Evolutionary conservation across 2,329 filamentous ascomycete genomes (phyloP).

Genomic region (Ceratocystis smalleyi): DNA sequence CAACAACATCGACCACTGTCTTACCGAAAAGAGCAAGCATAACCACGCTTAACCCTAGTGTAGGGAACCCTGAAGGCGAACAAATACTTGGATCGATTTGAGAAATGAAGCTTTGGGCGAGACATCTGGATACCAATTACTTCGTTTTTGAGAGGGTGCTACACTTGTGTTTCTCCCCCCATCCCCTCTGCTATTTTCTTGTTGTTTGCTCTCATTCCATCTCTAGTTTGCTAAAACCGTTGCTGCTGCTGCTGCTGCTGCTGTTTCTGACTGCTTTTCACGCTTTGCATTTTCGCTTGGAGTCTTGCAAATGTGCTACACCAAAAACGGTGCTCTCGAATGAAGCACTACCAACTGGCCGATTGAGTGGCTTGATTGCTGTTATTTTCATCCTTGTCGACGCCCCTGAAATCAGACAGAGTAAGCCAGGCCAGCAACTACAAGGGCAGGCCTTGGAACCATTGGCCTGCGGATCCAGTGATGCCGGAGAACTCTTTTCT

Average conservation of each 20-base stretch:
- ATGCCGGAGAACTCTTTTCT: conserved; percentile 12
- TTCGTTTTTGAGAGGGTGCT: background rate
- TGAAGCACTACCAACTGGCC: conserved; percentile 3
- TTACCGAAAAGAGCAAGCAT: background rate
- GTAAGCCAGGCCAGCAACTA: background rate
- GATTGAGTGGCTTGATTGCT: background rate
- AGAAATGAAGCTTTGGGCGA: background rate
- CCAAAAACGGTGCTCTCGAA: conserved; percentile 3
- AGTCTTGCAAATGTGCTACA: conserved; percentile 4
- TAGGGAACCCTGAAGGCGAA: background rate
- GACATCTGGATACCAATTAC: background rate
- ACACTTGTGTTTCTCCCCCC: background rate
- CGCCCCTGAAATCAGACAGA: conserved; percentile 1
- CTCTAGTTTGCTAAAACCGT: background rate
- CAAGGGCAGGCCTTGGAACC: background rate
- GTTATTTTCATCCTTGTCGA: conserved; percentile 2
- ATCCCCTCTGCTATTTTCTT: too few species aligned
- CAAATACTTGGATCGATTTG: background rate
- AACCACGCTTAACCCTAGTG: background rate
- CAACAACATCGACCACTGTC: background rate
- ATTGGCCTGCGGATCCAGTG: background rate
- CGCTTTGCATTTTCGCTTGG: background rate
- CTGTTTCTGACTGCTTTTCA: background rate
- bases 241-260: background rate
- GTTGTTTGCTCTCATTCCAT: background rate